Base-by-base conservation (phyloP, 129 eudicot genomes). In the Tagetes erecta region DNA sequence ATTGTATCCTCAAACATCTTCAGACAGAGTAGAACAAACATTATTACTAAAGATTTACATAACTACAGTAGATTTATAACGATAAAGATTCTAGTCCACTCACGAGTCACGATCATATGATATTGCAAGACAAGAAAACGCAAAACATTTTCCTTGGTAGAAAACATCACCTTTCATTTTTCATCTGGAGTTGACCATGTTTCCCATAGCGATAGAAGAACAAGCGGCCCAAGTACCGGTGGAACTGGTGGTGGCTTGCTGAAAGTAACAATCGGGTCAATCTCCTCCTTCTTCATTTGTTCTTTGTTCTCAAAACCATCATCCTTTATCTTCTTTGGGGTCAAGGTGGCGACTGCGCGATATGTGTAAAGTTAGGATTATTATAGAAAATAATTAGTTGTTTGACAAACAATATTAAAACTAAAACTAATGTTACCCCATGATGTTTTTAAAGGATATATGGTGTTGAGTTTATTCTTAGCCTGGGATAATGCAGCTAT, bases 181-280 rank as follows among this genome's bases (percentile, higher is more conserved):
- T 89, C 96, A 11, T 92, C 93, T 9, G 68, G 73, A 27, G 81
- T 84, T 36, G 78, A 82, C 91, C 89, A 86, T 14, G 87, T 63
- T 36, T 92, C 87, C 57, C 89, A 77, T 57, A 92, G 49, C 2
- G 98, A 87, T 8, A 92, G 76, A 50, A 87, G 83, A 65, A 89
- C 86, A 27, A 92, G 70, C 6, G 98, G 87, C 4, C 95, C 96
- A 56, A 92, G 66, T 65, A 92, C 67, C 1, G 97, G 96, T 3
- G 90, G 90, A 9, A 83, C 42, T 4, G 91, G 96, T 4, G 98
- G 97, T 5, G 95, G 98, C 81, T 86, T 83, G 77, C 95, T 85
- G 70, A 92, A 92, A 63, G 92, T 85, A 70, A 75, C 94, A 30
- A 89, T 82, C 5, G 88, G 87, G 41, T 87, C 86, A 50, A 74